A percentile compares a stretch with the other conserved stretches of the same genome.
These are phyloP conservation scores for Suhomyces emberorum DNA, from an alignment of 805 yeast genomes.

Conservation along the genomic window DNA sequence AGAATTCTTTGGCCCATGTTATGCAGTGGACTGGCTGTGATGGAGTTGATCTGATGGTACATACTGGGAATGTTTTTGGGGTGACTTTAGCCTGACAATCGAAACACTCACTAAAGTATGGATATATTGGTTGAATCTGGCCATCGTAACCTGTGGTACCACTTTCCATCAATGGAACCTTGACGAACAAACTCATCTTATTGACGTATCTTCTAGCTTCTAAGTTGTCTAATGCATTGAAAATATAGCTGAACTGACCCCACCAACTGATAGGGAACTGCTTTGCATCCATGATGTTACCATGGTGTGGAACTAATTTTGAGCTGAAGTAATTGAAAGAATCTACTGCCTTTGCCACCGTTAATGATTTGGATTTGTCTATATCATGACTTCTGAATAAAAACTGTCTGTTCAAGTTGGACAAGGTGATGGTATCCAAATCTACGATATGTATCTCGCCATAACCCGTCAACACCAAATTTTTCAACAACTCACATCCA, in stretches of 20 bases:
- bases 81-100: conserved; percentile 86
- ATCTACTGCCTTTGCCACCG: conserved; percentile 80
- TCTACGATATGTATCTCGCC: conserved; percentile 93
- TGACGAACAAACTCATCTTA: conserved; percentile 68
- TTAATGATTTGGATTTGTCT: conserved; percentile 79
- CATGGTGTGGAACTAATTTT: conserved; percentile 74
- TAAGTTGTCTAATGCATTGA: conserved; percentile 90
- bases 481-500: conserved; percentile 87
- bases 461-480: conserved; percentile 72
- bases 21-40: conserved; percentile 94
- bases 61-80: conserved; percentile 90
- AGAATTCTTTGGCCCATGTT: conserved; percentile 94
- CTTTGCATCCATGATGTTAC: conserved; percentile 77
- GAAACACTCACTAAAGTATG: conserved; percentile 84
- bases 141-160: conserved; percentile 97
- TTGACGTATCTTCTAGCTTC: conserved; percentile 93
- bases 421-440: conserved; percentile 88
- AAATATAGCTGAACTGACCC: conserved; percentile 69
- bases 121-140: conserved; percentile 87
- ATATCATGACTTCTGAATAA: conserved; percentile 86
- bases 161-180: conserved; percentile 79
- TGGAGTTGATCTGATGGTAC: conserved; percentile 96
- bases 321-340: conserved; percentile 60
- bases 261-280: conserved; percentile 73
- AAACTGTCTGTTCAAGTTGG: conserved; percentile 91